Evolutionary conservation across 2,329 filamentous ascomycete species (phyloP).

Genomic region (Hymenoscyphus infarciens): DNA sequence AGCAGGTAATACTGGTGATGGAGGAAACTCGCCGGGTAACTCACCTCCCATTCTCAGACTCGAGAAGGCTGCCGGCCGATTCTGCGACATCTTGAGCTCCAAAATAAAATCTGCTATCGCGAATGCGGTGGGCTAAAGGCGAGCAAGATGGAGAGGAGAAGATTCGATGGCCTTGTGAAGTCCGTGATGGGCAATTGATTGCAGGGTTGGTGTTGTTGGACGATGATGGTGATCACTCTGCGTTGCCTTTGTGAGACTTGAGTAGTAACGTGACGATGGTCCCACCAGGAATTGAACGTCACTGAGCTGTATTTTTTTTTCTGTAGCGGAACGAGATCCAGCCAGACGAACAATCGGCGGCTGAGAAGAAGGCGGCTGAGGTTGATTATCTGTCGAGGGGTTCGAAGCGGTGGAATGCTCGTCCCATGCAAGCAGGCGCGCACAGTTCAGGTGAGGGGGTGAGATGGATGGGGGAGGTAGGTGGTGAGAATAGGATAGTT

Average conservation of each 20-base stretch:
- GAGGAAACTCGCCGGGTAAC: constrained; percentile 16
- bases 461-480: not conserved
- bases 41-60: constrained; percentile 96
- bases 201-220: constrained; percentile 21
- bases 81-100: constrained; percentile 71
- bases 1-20: constrained; percentile 22
- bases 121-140: constrained; percentile 41
- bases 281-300: constrained; percentile 24
- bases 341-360: constrained; percentile 23
- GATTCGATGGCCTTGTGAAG: constrained; percentile 41
- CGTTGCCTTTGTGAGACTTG: constrained; percentile 19
- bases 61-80: constrained; percentile 83
- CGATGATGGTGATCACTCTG: constrained; percentile 18
- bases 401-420: constrained; percentile 18
- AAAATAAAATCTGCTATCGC: constrained; percentile 37
- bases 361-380: constrained; percentile 11
- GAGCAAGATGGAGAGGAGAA: constrained; percentile 43
- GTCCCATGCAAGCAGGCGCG: constrained; percentile 11
- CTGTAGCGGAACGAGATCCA: constrained; percentile 20
- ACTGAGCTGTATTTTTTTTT: constrained; percentile 20
- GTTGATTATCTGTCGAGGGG: constrained; percentile 14
- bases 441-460: constrained; percentile 3
- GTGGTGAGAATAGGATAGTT: constrained; percentile 8
- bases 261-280: constrained; percentile 30
- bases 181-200: constrained; percentile 52